These are phyloP conservation scores for Fraxinus angustifolia DNA, from an alignment of 305 asterid genomes.

Conservation along the genomic window DNA sequence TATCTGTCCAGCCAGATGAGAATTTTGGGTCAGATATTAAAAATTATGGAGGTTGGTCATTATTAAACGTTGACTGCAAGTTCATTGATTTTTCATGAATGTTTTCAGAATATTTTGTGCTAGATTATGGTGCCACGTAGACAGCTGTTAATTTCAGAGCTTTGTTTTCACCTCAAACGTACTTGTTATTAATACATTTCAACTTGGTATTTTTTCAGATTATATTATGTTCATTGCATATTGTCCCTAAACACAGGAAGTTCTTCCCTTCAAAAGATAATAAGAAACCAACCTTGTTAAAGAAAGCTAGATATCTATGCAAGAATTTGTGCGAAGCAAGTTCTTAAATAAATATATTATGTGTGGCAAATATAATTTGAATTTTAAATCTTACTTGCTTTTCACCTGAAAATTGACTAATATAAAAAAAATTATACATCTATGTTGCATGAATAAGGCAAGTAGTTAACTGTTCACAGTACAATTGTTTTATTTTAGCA, in stretches of 20 bases:
- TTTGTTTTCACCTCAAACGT: not conserved
- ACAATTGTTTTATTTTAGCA: not conserved
- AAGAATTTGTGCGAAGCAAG: not conserved
- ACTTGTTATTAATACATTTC: not conserved
- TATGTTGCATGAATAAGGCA: not conserved
- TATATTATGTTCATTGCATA: not conserved
- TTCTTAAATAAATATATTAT: not conserved
- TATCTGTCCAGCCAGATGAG: constrained; percentile 62
- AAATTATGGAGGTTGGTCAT: constrained; percentile 66
- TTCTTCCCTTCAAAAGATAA: not conserved
- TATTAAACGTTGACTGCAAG: not conserved
- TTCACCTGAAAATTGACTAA: not conserved
- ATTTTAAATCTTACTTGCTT: not conserved
- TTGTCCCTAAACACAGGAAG: not conserved
- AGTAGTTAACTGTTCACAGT: constrained; percentile 4
- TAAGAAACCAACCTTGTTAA: not conserved
- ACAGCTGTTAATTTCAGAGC: not conserved
- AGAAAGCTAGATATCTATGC: not conserved
- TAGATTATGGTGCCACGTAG: not conserved
- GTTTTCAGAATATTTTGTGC: not conserved
- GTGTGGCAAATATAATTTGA: not conserved
- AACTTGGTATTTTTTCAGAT: not conserved
- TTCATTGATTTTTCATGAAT: not conserved
- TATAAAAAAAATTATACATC: not conserved
- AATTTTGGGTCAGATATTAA: constrained; percentile 58